These are phyloP conservation scores for Aspergillus unguis DNA, from an alignment of 2,329 filamentous ascomycete genomes.

Conservation along the genomic window DNA sequence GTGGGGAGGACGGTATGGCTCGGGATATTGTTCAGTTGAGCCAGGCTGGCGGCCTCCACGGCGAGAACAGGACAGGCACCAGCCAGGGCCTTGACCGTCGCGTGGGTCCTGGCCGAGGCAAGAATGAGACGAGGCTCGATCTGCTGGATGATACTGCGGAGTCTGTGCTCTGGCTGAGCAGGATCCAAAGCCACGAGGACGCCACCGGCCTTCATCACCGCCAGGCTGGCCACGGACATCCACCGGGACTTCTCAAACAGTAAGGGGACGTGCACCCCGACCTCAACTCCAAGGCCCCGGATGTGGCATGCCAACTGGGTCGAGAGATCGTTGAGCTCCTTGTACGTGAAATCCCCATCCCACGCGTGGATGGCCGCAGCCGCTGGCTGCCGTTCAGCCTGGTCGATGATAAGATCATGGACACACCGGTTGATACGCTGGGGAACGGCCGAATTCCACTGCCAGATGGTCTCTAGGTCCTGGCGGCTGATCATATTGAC, in stretches of 20 bases:
- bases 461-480: too few relatives aligned
- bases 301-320: neutral
- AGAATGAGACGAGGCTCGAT: conserved; percentile 2
- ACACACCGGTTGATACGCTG: too few relatives aligned
- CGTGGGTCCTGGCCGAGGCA: too few relatives aligned
- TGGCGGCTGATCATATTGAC: too few relatives aligned
- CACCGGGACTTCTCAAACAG: neutral
- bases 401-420: too few relatives aligned
- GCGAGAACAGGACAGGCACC: too few relatives aligned
- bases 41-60: too few relatives aligned
- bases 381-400: too few relatives aligned
- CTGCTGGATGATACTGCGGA: neutral
- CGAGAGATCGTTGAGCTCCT: neutral
- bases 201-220: neutral
- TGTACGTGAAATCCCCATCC: conserved; percentile 5
- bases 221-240: neutral
- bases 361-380: neutral
- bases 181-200: neutral
- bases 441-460: too few relatives aligned
- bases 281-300: neutral
- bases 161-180: neutral
- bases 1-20: neutral
- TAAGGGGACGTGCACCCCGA: neutral
- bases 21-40: too few relatives aligned
- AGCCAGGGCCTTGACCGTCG: too few relatives aligned